phyloP scores from a whole-genome alignment of 768 basidiomycete species.

The Boletus pseudopeckii region DNA sequence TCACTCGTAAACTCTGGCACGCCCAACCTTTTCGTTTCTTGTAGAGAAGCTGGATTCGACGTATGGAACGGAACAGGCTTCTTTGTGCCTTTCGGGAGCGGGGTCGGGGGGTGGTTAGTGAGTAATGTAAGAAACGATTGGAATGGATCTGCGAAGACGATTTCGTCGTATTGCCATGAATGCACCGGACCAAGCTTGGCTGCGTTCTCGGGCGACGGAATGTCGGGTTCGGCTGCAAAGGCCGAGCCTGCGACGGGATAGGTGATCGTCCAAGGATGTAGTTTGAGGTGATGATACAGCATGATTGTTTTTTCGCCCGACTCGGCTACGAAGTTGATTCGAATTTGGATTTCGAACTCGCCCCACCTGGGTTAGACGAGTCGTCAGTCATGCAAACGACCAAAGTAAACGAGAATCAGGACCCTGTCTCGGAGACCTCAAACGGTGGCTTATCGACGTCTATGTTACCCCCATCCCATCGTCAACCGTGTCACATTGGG shows the following conservation, averaged over 20 bases:
- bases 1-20: constrained; percentile 79
- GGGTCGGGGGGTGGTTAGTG: constrained; percentile 78
- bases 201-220: constrained; percentile 64
- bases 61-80: constrained; percentile 71
- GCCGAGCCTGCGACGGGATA: constrained; percentile 15
- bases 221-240: constrained; percentile 51
- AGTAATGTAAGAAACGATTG: constrained; percentile 81
- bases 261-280: constrained; percentile 79
- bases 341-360: constrained; percentile 94
- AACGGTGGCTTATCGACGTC: constrained; percentile 93
- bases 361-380: constrained; percentile 68
- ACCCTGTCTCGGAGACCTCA: constrained; percentile 93
- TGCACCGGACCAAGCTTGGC: constrained; percentile 77
- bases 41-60: constrained; percentile 55
- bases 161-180: constrained; percentile 98
- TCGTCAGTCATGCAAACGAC: not conserved
- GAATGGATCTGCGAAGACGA: constrained; percentile 93
- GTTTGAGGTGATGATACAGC: constrained; percentile 90
- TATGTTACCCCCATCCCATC: constrained; percentile 27
- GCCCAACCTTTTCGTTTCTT: constrained; percentile 59
- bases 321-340: constrained; percentile 85
- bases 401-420: not conserved
- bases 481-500: not conserved
- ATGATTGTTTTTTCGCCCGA: constrained; percentile 87
- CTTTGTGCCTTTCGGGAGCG: constrained; percentile 57